Percentiles rank a stretch among this genome's conserved stretches.
phyloP scores from a whole-genome alignment of 768 basidiomycete genomes.

The Xerocomellus chrysenteron region DNA sequence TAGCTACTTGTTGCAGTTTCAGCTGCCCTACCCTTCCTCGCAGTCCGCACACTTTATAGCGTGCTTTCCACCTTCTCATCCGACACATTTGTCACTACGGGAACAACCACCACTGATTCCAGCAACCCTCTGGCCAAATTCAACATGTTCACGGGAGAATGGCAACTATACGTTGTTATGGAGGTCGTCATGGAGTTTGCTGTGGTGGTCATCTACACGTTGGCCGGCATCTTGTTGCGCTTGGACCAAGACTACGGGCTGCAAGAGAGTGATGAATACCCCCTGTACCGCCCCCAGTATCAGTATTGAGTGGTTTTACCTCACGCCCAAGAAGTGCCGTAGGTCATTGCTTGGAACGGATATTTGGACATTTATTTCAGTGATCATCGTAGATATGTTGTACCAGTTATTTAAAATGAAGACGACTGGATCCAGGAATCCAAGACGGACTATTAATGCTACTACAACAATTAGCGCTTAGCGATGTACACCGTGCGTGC shows the following conservation, averaged over 20 bases:
- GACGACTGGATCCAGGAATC: not conserved
- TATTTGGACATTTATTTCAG: not conserved
- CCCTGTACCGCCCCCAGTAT: slow-evolving; percentile 36
- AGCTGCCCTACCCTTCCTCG: slow-evolving; percentile 58
- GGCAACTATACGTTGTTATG: slow-evolving; percentile 58
- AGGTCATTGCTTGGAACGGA: not conserved
- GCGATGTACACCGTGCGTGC: not conserved
- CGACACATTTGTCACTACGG: slow-evolving; percentile 37
- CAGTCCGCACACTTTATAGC: slow-evolving; percentile 46
- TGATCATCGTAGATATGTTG: not conserved
- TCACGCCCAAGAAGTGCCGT: not conserved
- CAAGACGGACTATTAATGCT: not conserved
- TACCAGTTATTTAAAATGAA: not conserved
- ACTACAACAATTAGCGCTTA: not conserved
- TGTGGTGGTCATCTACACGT: slow-evolving; percentile 44
- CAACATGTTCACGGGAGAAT: slow-evolving; percentile 56
- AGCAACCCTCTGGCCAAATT: slow-evolving; percentile 46
- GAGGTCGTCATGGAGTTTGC: slow-evolving; percentile 60
- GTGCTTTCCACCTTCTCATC: slow-evolving; percentile 58
- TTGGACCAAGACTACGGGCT: slow-evolving; percentile 33
- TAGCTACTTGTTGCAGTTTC: slow-evolving; percentile 60
- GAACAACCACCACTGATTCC: slow-evolving; percentile 18
- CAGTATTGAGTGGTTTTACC: slow-evolving; percentile 17
- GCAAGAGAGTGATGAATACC: slow-evolving; percentile 27
- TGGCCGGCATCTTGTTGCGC: slow-evolving; percentile 29